phyloP scores from a whole-genome alignment of 441 rosid genomes.

The Gossypium armourianum region DNA sequence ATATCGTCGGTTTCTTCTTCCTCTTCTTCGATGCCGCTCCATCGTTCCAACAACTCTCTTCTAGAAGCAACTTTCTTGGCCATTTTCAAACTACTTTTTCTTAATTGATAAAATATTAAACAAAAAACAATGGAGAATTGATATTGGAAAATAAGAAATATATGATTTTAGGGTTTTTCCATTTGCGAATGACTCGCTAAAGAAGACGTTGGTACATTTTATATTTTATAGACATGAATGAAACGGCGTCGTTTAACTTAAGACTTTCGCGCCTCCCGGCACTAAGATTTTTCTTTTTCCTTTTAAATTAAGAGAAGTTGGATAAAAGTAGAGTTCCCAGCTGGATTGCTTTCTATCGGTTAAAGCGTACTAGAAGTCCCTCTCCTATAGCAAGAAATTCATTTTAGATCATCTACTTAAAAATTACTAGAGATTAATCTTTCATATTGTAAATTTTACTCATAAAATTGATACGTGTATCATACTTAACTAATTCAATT shows the following conservation, averaged over 20 bases:
- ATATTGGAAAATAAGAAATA: not conserved
- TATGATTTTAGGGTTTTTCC: constrained; percentile 7
- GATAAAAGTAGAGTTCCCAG: no score
- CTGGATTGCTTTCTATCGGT: no score
- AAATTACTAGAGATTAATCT: no score
- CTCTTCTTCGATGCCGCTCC: constrained; percentile 75
- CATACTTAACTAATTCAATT: no score
- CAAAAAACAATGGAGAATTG: not conserved
- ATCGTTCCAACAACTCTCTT: constrained; percentile 49
- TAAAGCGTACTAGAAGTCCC: no score
- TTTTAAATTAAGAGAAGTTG: no score
- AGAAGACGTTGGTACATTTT: not conserved
- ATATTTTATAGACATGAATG: not conserved
- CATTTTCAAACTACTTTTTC: constrained; percentile 23
- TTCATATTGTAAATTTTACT: no score
- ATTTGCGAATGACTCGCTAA: not conserved
- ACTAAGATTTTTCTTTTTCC: not conserved
- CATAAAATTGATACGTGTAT: no score
- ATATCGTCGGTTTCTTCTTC: constrained; percentile 43
- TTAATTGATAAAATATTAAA: not conserved
- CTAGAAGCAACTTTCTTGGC: constrained; percentile 30
- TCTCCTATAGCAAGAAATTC: no score
- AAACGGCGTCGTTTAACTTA: not conserved
- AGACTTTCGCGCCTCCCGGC: not conserved
- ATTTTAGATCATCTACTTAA: no score